Percentiles rank a stretch among this genome's conserved stretches.
These are phyloP conservation scores for Medicago arabica DNA, from an alignment of 306 rosid genomes.

Conservation along the genomic window DNA sequence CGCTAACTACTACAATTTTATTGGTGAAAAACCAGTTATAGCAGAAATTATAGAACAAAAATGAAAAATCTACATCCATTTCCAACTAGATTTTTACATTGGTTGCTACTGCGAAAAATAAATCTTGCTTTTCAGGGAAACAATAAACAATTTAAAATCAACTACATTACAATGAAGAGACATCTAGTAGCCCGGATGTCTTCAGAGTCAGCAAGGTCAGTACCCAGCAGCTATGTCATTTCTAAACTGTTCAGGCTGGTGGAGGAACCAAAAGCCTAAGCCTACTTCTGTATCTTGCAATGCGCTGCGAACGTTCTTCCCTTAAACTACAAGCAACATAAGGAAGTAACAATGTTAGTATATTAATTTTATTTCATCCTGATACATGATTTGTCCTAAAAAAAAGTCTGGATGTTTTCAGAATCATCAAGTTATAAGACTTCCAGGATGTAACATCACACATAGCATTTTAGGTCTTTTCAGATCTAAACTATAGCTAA, in stretches of 20 bases:
- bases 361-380: slow-evolving; percentile 13
- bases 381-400: background rate
- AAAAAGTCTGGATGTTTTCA: background rate
- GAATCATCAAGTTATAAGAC: background rate
- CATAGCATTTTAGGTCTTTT: background rate
- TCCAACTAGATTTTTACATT: slow-evolving; percentile 36
- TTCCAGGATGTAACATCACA: slow-evolving; percentile 16
- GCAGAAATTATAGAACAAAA: slow-evolving; percentile 31
- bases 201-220: slow-evolving; percentile 44
- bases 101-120: background rate
- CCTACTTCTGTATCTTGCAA: slow-evolving; percentile 78
- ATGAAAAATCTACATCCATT: slow-evolving; percentile 27
- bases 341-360: slow-evolving; percentile 27
- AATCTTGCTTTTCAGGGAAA: slow-evolving; percentile 34
- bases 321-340: slow-evolving; percentile 60
- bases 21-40: slow-evolving; percentile 17
- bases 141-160: slow-evolving; percentile 13
- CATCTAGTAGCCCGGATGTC: slow-evolving; percentile 17
- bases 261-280: slow-evolving; percentile 93
- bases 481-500: slow-evolving; percentile 16
- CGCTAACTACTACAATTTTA: slow-evolving; percentile 26
- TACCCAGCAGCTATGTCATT: slow-evolving; percentile 70
- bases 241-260: slow-evolving; percentile 61
- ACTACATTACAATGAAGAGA: slow-evolving; percentile 18
- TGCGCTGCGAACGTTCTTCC: slow-evolving; percentile 71